A percentile compares a stretch with the other conserved stretches of the same genome.
Evolutionary conservation across 176 grass and related monocot genomes (phyloP).

Genomic region (Oryza coarctata): DNA sequence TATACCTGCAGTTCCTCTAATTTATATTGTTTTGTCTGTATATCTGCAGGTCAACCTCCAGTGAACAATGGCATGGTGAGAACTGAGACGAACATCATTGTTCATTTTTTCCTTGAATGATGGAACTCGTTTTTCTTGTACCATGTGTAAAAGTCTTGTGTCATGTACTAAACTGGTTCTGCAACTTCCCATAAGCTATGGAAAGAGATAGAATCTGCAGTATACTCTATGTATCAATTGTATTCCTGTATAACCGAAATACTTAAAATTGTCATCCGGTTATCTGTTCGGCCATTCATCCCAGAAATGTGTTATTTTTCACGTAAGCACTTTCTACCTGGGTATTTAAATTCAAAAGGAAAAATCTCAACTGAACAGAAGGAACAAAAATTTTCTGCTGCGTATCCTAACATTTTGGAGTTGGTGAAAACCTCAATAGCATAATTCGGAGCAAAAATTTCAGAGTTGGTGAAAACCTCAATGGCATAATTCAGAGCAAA

Average conservation of each 20-base stretch:
- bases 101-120: slow-evolving; percentile 40
- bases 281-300: not conserved
- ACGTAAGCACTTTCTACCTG: not conserved
- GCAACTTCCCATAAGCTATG: slow-evolving; percentile 32
- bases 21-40: not conserved
- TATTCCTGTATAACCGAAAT: slow-evolving; percentile 28
- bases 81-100: slow-evolving; percentile 38
- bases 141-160: slow-evolving; percentile 47
- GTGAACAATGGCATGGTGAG: slow-evolving; percentile 17
- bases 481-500: not conserved
- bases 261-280: not conserved
- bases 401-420: not conserved
- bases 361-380: not conserved
- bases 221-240: slow-evolving; percentile 27
- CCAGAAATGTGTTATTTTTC: not conserved
- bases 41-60: slow-evolving; percentile 15
- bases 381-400: not conserved
- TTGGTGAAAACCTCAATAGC: not conserved
- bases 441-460: not conserved
- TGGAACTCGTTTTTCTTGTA: slow-evolving; percentile 48
- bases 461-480: slow-evolving; percentile 1
- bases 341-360: not conserved
- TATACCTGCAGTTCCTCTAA: not conserved
- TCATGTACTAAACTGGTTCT: slow-evolving; percentile 30
- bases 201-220: slow-evolving; percentile 34